Evolutionary conservation across 805 yeast genomes (phyloP).

Genomic region (Monosporozyma yasuniensis): DNA sequence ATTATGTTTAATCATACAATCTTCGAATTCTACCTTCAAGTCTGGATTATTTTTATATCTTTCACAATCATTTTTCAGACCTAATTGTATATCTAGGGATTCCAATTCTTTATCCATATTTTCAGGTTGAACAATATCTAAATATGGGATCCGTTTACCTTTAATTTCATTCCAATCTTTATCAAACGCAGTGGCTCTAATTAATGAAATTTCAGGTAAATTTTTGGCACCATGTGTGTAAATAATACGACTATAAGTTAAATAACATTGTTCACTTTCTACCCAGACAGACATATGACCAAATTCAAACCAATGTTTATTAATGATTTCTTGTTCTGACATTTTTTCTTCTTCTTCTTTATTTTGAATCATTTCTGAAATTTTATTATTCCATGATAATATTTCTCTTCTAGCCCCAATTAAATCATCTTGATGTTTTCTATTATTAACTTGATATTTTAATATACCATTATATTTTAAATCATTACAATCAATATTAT

Average conservation of each 20-base stretch:
- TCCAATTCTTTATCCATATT: slow-evolving; percentile 26
- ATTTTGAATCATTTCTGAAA: slow-evolving; percentile 1
- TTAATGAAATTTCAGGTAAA: slow-evolving; percentile 29
- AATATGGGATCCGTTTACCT: slow-evolving; percentile 19
- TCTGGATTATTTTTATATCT: slow-evolving; percentile 13
- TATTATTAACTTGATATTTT: slow-evolving; percentile 1
- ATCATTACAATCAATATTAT: slow-evolving; percentile 6
- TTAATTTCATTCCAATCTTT: slow-evolving; percentile 35
- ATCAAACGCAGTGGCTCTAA: slow-evolving; percentile 38
- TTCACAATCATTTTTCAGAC: slow-evolving; percentile 21
- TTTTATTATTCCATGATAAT: neutral
- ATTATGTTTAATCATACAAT: slow-evolving; percentile 14
- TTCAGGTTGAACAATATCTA: slow-evolving; percentile 15
- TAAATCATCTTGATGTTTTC: neutral
- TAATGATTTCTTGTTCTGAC: slow-evolving; percentile 8
- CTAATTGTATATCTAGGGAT: slow-evolving; percentile 16
- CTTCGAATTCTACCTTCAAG: slow-evolving; percentile 8
- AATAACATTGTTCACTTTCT: slow-evolving; percentile 39
- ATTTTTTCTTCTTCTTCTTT: slow-evolving; percentile 5
- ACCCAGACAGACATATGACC: slow-evolving; percentile 40
- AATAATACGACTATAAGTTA: slow-evolving; percentile 36
- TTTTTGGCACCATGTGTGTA: slow-evolving; percentile 18
- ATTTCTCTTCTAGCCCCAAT: slow-evolving; percentile 4
- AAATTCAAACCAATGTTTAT: slow-evolving; percentile 35
- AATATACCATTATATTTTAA: slow-evolving; percentile 5